Conservation (phyloP, 306 rosid species). For the Corylus heterophylla region DNA sequence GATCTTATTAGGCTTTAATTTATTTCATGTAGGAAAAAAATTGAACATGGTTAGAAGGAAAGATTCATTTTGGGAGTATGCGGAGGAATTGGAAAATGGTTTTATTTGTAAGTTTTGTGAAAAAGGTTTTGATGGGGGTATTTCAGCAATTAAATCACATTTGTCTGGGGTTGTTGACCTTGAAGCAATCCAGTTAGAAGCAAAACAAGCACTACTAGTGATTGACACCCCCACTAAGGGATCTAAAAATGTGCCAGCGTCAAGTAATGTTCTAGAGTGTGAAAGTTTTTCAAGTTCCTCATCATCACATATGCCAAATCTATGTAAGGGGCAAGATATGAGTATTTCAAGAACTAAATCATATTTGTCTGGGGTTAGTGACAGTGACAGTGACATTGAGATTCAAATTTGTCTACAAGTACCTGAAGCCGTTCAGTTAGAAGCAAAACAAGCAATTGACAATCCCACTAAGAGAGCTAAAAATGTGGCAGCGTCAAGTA, state of each 20-base stretch:
- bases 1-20: neutral
- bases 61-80: neutral
- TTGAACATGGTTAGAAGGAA: neutral
- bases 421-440: neutral
- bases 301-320: neutral
- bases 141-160: neutral
- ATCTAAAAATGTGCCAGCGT: neutral
- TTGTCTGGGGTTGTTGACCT: neutral
- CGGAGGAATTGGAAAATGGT: neutral
- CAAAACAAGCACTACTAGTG: neutral
- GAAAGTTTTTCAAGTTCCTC: no score
- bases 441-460: no score
- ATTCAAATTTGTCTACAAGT: conserved; percentile 1
- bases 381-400: neutral
- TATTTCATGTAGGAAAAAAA: neutral
- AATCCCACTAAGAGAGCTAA: neutral
- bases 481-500: neutral
- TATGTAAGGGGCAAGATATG: neutral
- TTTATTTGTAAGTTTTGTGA: neutral
- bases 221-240: neutral
- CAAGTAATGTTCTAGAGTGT: neutral
- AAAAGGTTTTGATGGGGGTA: neutral
- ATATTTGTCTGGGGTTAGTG: neutral
- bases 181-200: neutral
- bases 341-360: neutral